Evolutionary conservation across 164 flowering plant genomes (phyloP).

Genomic region (Annona squamosa): DNA sequence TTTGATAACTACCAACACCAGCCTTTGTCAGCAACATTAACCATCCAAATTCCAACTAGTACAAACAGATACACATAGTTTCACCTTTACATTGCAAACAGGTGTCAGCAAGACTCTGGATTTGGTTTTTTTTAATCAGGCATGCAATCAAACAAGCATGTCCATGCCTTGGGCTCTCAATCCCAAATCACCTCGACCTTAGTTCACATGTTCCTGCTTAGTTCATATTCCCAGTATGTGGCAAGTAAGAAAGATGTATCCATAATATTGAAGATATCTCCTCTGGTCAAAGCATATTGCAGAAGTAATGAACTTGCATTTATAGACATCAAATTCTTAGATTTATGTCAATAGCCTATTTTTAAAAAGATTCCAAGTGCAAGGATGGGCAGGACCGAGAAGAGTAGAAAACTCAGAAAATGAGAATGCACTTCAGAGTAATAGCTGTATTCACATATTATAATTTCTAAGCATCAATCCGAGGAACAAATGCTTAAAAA

Average conservation of each 20-base stretch:
- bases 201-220: no score
- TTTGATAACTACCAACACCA: no score
- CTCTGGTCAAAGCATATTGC: background rate
- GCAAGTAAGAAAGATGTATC: background rate
- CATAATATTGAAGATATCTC: background rate
- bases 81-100: no score
- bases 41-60: no score
- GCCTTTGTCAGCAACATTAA: no score
- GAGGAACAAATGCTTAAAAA: background rate
- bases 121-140: no score
- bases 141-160: no score
- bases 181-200: no score
- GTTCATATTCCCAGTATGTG: no score
- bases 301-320: background rate
- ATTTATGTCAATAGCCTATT: background rate
- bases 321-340: background rate
- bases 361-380: background rate
- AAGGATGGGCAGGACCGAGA: background rate
- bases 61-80: no score
- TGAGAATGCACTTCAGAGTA: slow-evolving; percentile 1
- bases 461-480: background rate
- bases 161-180: no score
- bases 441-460: background rate
- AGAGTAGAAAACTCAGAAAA: background rate
- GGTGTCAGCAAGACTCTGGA: no score